These are phyloP conservation scores for Solanum pinnatisectum DNA, from an alignment of 257 asterid species.

Conservation along the genomic window DNA sequence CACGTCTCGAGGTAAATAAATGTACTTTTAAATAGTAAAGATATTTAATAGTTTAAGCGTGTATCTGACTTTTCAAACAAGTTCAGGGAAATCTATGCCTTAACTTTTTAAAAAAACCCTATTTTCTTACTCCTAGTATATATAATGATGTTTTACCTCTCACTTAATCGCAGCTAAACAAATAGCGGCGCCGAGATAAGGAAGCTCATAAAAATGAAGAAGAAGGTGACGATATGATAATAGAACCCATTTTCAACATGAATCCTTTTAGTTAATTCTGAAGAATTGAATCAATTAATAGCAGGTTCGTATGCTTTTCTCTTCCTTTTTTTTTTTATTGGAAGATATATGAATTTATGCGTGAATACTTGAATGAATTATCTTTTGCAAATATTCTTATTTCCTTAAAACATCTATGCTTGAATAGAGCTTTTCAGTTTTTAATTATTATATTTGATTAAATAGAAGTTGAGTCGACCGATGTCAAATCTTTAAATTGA, in stretches of 20 bases:
- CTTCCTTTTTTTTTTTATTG: neutral
- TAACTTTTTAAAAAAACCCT: no score
- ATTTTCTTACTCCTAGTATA: neutral
- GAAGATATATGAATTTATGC: neutral
- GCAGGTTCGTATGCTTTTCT: neutral
- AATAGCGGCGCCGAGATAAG: neutral
- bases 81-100: no score
- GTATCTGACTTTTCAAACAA: no score
- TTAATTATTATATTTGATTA: neutral
- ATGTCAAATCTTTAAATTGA: neutral
- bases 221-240: neutral
- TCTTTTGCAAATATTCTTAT: no score
- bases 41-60: no score
- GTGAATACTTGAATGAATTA: no score
- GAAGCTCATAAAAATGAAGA: neutral
- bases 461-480: neutral
- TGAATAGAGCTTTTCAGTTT: neutral
- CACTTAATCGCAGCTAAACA: neutral
- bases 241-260: neutral
- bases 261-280: neutral
- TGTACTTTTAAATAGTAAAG: no score
- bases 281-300: neutral
- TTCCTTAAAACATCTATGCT: no score
- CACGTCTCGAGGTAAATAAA: no score
- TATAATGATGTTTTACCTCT: neutral